phyloP scores from a whole-genome alignment of 2,329 filamentous ascomycete genomes.

The Apiospora hydei region DNA sequence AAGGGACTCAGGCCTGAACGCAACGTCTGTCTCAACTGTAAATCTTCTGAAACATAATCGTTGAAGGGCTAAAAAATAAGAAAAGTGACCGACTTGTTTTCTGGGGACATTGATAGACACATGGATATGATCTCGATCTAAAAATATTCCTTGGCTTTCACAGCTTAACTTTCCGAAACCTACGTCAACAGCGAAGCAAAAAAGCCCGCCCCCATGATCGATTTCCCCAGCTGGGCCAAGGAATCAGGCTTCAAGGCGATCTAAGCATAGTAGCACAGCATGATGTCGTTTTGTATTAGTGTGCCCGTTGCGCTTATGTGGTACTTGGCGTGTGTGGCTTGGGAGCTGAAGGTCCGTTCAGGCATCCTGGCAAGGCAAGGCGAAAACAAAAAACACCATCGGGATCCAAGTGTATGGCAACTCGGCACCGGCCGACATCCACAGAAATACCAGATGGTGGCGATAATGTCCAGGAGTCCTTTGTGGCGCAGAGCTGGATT shows the following conservation, averaged over 20 bases:
- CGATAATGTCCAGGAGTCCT: neutral
- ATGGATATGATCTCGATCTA: neutral
- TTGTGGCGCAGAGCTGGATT: neutral
- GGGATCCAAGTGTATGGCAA: neutral
- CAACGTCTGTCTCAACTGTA: neutral
- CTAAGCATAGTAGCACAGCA: neutral
- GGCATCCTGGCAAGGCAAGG: neutral
- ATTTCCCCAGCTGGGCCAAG: neutral
- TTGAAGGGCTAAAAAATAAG: neutral
- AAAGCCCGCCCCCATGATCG: neutral
- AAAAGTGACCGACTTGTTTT: neutral
- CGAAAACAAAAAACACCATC: neutral
- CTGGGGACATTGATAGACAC: neutral
- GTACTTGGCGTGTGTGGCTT: neutral
- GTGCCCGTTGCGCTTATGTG: neutral
- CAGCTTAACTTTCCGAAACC: neutral
- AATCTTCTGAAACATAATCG: neutral
- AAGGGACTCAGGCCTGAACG: neutral
- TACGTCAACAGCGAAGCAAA: neutral
- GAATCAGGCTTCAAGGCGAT: neutral
- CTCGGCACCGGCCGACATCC: slow-evolving; percentile 3
- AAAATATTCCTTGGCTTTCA: slow-evolving; percentile 13
- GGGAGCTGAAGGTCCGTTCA: slow-evolving; percentile 9
- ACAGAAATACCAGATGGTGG: neutral
- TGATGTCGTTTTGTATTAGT: neutral